These are phyloP conservation scores for Tolypocladium nubicola DNA, from an alignment of 2,329 filamentous ascomycete species.

Conservation along the genomic window DNA sequence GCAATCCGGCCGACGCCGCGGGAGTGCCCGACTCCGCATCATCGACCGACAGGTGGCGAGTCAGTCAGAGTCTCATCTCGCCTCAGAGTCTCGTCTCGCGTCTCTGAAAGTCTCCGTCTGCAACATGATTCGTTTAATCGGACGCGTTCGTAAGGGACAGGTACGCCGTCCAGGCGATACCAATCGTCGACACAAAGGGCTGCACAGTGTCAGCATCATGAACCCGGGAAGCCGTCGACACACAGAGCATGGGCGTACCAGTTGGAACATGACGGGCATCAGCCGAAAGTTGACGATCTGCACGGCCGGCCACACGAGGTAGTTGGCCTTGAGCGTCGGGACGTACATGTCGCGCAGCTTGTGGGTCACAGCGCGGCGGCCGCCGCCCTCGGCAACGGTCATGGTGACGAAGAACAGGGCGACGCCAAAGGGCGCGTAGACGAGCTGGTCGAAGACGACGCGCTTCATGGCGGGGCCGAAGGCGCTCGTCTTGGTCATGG, in stretches of 20 bases:
- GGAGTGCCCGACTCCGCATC: background rate
- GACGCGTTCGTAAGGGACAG: slow-evolving; percentile 84
- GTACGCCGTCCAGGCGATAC: slow-evolving; percentile 97
- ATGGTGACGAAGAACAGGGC: slow-evolving; percentile 89
- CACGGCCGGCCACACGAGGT: slow-evolving; percentile 86
- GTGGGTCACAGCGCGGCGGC: slow-evolving; percentile 62
- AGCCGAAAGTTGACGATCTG: slow-evolving; percentile 95
- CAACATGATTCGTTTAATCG: slow-evolving; percentile 40
- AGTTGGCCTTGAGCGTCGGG: slow-evolving; percentile 92
- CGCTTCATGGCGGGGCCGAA: slow-evolving; percentile 76
- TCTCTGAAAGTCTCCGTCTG: background rate
- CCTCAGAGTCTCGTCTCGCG: background rate
- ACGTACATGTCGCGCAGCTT: slow-evolving; percentile 94
- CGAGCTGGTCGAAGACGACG: slow-evolving; percentile 82
- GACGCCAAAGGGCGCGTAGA: slow-evolving; percentile 85
- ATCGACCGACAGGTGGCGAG: background rate
- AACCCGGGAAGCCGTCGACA: no score
- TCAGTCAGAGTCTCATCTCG: background rate
- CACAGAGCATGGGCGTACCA: slow-evolving; percentile 40
- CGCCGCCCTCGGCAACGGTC: slow-evolving; percentile 90
- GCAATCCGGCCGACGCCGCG: background rate
- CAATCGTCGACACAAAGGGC: slow-evolving; percentile 92
- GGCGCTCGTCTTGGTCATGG: slow-evolving; percentile 66
- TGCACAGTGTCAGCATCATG: slow-evolving; percentile 23
- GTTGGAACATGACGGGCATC: slow-evolving; percentile 91